Base-by-base conservation (phyloP, 148 eudicot species). In the Salicornia ramosissima region DNA sequence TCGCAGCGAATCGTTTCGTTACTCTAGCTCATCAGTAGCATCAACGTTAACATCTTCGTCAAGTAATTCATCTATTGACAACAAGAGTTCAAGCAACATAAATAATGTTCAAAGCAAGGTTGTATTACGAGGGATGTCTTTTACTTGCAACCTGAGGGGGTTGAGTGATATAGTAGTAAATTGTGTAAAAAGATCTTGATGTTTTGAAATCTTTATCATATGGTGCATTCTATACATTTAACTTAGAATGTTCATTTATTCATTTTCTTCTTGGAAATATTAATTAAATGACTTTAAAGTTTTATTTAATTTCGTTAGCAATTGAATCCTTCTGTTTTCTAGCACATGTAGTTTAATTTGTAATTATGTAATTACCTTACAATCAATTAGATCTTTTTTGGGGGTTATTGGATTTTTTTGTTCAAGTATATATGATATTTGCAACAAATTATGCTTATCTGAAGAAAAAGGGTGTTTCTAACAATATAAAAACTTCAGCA, bases 111-210 rank as follows among this genome's bases (percentile, higher is more conserved):
- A 22, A 24, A 45, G 71, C 21, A 66, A 71, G 63, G 67, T 53
- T 50, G 68, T 71, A 71, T 40, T 67, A 42, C 67, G 52, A 36
- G 68, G 53, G 29, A 72, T 40, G 68, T 21, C 72, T 11, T 71
- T 77, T 71, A 66, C 62, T 31, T 71, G 80, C 39, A 62, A 46
- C 42, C 80, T 67, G 39, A 57, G 67, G 19, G 72, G 72, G 16
- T 77, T 77, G 6, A 61, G 68, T 59, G 60, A 42, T 24, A 22
- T 76, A 22, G 46, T 60, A 24, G 52, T 77, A 26, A 43, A 67
- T 66, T 67, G 71, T 29, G 64, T 28, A 12, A 77, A 39, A 77
- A 72, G 46, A 16, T 25, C 43, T 22, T 77, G 64, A 71, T 57
- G 10, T 31, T 21, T 57, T 66, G 8, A 26, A 0, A 6, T 45